phyloP scores from a whole-genome alignment of 371 early-diverging fungal genomes.

The Encephalitozoon hellem region DNA sequence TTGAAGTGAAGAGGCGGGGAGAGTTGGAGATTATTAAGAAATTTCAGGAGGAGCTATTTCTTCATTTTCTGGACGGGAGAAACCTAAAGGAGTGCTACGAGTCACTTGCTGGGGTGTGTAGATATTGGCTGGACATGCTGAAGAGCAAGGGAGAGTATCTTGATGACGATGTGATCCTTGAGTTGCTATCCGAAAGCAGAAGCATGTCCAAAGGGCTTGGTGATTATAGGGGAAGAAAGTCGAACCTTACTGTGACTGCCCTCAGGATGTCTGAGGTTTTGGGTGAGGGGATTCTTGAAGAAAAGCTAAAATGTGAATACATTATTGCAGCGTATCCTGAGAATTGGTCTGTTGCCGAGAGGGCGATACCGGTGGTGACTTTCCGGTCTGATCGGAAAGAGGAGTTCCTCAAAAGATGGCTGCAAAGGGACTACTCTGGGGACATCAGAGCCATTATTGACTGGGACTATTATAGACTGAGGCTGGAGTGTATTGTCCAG shows the following conservation, averaged over 20 bases:
- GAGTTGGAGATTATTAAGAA: constrained; percentile 94
- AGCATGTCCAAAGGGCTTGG: constrained; percentile 86
- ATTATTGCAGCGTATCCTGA: constrained; percentile 77
- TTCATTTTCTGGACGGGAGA: constrained; percentile 74
- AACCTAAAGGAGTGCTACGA: constrained; percentile 80
- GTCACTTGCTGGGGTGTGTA: constrained; percentile 73
- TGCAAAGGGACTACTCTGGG: constrained; percentile 64
- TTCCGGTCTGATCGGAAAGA: constrained; percentile 74
- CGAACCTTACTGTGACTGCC: constrained; percentile 86
- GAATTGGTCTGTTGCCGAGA: constrained; percentile 78
- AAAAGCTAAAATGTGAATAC: constrained; percentile 87
- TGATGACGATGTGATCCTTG: constrained; percentile 79
- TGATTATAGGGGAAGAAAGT: constrained; percentile 75
- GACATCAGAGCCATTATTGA: constrained; percentile 81
- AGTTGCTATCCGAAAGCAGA: constrained; percentile 89
- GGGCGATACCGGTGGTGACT: constrained; percentile 88
- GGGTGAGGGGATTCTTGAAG: constrained; percentile 84
- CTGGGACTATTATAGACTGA: constrained; percentile 93
- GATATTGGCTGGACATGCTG: constrained; percentile 89
- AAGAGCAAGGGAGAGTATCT: constrained; percentile 71
- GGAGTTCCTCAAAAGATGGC: constrained; percentile 83
- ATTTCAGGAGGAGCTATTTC: constrained; percentile 88
- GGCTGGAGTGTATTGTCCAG: constrained; percentile 84
- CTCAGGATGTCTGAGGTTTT: constrained; percentile 88
- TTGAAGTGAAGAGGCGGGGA: constrained; percentile 94